Evolutionary conservation across 2,329 filamentous ascomycete genomes (phyloP).

Genomic region (Lecanicillium sp.): DNA sequence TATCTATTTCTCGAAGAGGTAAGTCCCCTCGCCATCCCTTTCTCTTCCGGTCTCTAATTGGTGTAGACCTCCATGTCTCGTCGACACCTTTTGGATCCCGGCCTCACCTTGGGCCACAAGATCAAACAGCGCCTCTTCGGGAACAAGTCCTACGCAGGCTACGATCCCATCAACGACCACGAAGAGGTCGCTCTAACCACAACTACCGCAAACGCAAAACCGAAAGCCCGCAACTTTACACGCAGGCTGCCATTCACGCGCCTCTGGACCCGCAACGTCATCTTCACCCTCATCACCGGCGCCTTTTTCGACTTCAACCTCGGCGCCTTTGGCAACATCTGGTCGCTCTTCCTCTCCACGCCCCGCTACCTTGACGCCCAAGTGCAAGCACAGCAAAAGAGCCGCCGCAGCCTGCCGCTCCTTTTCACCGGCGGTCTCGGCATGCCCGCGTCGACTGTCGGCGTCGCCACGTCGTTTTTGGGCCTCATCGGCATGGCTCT

Average conservation of each 20-base stretch:
- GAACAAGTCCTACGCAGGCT: constrained; percentile 19
- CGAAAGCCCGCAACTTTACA: constrained; percentile 9
- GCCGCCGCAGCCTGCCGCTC: constrained; percentile 32
- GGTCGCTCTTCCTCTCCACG: constrained; percentile 62
- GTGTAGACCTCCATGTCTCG: constrained; percentile 38
- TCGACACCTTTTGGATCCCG: constrained; percentile 36
- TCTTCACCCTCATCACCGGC: constrained; percentile 51
- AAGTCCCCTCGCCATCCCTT: constrained; percentile 8
- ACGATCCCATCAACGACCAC: constrained; percentile 20
- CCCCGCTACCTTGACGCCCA: constrained; percentile 37
- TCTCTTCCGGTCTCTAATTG: constrained; percentile 2
- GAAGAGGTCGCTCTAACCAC: constrained; percentile 5
- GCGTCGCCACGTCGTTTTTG: constrained; percentile 61
- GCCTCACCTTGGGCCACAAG: constrained; percentile 27
- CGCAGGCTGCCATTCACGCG: constrained; percentile 28
- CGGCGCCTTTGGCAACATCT: constrained; percentile 61
- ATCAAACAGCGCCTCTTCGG: constrained; percentile 22
- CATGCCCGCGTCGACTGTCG: constrained; percentile 58
- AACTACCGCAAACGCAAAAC: constrained; percentile 1
- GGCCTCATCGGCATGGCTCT: constrained; percentile 62
- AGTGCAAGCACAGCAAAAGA: constrained; percentile 17
- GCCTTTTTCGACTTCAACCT: constrained; percentile 65
- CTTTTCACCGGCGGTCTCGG: constrained; percentile 60
- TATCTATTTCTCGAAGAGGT: constrained; percentile 62
- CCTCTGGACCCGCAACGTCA: constrained; percentile 40